Percentiles rank a stretch among this genome's conserved stretches.
phyloP scores from a whole-genome alignment of 1,284 basidiomycete species.

The Cerioporus squamosus region DNA sequence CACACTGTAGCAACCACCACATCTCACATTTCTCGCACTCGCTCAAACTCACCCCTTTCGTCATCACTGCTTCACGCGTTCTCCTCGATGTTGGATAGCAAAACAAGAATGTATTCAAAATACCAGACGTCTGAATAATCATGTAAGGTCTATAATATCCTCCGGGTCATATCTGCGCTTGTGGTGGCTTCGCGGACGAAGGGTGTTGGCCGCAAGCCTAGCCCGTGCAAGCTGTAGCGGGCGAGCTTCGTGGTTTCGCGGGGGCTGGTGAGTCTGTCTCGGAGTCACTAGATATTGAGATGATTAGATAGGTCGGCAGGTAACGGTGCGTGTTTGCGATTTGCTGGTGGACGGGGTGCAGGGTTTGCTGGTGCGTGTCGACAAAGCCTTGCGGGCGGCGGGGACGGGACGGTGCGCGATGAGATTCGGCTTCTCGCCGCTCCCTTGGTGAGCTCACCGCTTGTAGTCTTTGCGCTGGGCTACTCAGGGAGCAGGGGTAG shows the following conservation, averaged over 20 bases:
- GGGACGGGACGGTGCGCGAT: conserved; percentile 19
- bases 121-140: conserved; percentile 14
- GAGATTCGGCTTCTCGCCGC: conserved; percentile 15
- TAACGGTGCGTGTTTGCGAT: conserved; percentile 6
- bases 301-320: conserved; percentile 28
- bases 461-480: background rate
- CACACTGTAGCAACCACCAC: conserved; percentile 24
- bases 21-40: conserved; percentile 12
- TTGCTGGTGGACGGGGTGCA: background rate
- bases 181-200: background rate
- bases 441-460: background rate
- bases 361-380: conserved; percentile 3
- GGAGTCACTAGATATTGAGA: conserved; percentile 39
- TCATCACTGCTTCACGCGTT: conserved; percentile 1
- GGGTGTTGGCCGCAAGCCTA: conserved; percentile 1
- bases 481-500: background rate
- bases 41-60: conserved; percentile 1
- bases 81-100: conserved; percentile 19
- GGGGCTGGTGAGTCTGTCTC: conserved; percentile 20
- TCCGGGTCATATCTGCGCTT: conserved; percentile 17
- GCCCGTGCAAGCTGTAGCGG: conserved; percentile 23
- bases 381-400: background rate
- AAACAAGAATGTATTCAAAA: conserved; percentile 24
- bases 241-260: conserved; percentile 7
- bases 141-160: conserved; percentile 47